These are phyloP conservation scores for Citrus hindsii DNA, from an alignment of 345 rosid species.

Conservation along the genomic window DNA sequence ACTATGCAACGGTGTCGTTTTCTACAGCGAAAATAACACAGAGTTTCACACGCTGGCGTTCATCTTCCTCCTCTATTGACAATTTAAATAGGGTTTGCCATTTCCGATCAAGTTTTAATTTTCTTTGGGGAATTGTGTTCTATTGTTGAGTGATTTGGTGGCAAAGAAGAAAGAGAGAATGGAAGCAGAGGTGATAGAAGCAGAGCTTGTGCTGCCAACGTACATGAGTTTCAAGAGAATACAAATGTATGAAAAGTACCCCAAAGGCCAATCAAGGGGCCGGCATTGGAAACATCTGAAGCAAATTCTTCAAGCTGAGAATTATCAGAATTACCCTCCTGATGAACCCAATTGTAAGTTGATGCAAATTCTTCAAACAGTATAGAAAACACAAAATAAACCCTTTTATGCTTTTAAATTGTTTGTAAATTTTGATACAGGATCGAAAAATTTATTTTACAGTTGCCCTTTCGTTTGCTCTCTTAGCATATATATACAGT, in stretches of 20 bases:
- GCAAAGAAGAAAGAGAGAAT: slow-evolving; percentile 23
- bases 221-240: slow-evolving; percentile 70
- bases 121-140: background rate
- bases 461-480: background rate
- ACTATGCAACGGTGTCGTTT: too few relatives aligned
- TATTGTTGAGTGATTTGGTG: background rate
- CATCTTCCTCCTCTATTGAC: too few relatives aligned
- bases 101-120: background rate
- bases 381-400: background rate
- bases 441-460: background rate
- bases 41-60: too few relatives aligned
- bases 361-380: background rate
- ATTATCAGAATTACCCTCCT: slow-evolving; percentile 49
- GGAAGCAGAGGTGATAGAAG: slow-evolving; percentile 64
- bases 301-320: slow-evolving; percentile 91
- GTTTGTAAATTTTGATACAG: background rate
- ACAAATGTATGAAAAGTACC: slow-evolving; percentile 74
- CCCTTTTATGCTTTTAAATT: background rate
- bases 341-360: slow-evolving; percentile 61
- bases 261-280: slow-evolving; percentile 78
- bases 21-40: fast-evolving
- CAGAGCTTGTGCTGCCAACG: slow-evolving; percentile 71
- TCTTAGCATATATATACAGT: background rate
- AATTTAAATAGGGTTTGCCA: background rate
- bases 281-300: slow-evolving; percentile 92